Evolutionary conservation across 1,139 yeast genomes (phyloP), one percentile per base, ranked within the genome.

Genomic region (Nakaseomyces delphensis): DNA sequence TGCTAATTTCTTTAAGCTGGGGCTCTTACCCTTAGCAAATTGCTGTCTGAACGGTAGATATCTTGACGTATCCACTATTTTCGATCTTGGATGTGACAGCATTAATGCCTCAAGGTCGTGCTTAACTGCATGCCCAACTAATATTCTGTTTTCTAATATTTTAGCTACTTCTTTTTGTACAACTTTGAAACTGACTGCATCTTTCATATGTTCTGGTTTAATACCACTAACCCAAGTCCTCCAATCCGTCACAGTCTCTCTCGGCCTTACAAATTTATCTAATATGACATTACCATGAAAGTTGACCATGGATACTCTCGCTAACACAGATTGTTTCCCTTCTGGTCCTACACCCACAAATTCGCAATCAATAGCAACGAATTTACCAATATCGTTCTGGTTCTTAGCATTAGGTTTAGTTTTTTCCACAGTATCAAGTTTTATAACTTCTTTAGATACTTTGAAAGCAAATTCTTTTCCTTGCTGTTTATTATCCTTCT

Each of bases 201-300:
- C 60, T 29, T 68, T 65, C 83, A 87, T 77, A 57, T 82, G 76
- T 7, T 65, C 62, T 0, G 95, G 83, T 2, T 79, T 69, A 3
- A 89, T 76, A 13, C 97, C 97, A 60, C 93, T 80, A n/a, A 85
- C 94, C 84, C 89, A 79, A 0, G 96, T 89, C 60, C 96, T 72
- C 87, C 93, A 89, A 60, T 87, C 95, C 0, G 89, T 79, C 1
- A 89, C 95, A 43, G 66, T 67, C 52, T 80, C 87, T 30, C 69
- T 65, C 1, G 96, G 96, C 49, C 69, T 69, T 1, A 89, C 96
- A 63, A 71, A 87, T 36, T 71, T 67, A 60, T 89, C 96, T 48
- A 80, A 67, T 0, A 89, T 57, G 0, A 77, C 71, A 51, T 74
- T 73, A 0, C 97, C 96, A 57, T 75, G 81, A 57, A 71, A 85